Conservation (phyloP, 2,329 filamentous ascomycete species). For the Pestalotiopsis sp. region DNA sequence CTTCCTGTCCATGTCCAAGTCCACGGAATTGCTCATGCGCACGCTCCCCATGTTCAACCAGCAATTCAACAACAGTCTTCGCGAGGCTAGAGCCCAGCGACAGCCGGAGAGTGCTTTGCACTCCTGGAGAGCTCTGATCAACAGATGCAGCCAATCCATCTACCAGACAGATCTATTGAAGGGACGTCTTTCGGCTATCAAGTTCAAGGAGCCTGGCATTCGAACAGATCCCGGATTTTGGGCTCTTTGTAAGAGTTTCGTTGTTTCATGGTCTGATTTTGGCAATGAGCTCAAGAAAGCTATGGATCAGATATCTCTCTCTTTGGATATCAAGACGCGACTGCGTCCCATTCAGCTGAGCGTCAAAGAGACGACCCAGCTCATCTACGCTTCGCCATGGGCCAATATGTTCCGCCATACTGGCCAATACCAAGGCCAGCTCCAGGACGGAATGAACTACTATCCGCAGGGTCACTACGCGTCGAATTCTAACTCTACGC, state of each 20-base stretch:
- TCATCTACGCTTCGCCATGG: constrained; percentile 68
- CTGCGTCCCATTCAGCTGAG: constrained; percentile 81
- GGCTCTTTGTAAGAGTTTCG: constrained; percentile 75
- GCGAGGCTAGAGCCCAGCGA: constrained; percentile 63
- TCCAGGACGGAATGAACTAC: constrained; percentile 24
- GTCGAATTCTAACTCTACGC: constrained; percentile 33
- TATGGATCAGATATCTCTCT: constrained; percentile 54
- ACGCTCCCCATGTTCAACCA: constrained; percentile 71
- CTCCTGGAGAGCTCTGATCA: constrained; percentile 72
- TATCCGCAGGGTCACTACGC: constrained; percentile 37
- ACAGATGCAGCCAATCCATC: constrained; percentile 71
- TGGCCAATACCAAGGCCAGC: constrained; percentile 22
- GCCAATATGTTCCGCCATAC: constrained; percentile 44
- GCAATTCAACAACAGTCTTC: constrained; percentile 67
- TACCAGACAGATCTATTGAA: constrained; percentile 76
- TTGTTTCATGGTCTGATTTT: constrained; percentile 71
- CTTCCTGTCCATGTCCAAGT: constrained; percentile 74
- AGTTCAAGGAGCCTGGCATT: constrained; percentile 80
- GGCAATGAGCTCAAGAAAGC: constrained; percentile 61
- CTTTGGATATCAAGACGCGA: constrained; percentile 70
- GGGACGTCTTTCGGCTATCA: constrained; percentile 74
- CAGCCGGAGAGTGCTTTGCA: constrained; percentile 63
- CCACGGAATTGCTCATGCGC: constrained; percentile 73
- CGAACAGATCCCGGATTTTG: constrained; percentile 66
- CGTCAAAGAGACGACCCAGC: constrained; percentile 77